Base-by-base conservation (phyloP, 805 yeast genomes). In the Ogataea paraovalis region DNA sequence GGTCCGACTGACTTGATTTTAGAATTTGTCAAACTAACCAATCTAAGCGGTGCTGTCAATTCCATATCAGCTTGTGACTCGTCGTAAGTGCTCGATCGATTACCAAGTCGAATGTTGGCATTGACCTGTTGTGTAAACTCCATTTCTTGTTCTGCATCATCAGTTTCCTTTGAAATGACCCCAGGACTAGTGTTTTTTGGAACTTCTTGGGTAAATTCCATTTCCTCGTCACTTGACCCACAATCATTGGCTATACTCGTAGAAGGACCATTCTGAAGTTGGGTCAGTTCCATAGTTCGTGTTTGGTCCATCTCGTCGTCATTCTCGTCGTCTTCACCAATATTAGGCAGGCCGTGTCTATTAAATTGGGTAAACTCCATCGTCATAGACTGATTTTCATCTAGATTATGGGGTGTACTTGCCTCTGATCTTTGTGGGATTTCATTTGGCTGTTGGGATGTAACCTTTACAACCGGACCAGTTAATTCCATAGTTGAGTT, bases 401-500 rank as follows among this genome's bases (percentile, higher is more conserved):
- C 47, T 41, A 14, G 43, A 25, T 18, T 30, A 43, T 23, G 23
- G 18, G 8, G 23, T 27, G 12, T 13, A 13, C 20, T n/a, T 7
- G 8, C 23, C 34, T 2, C 16, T 25, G 2, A 13, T 13, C 33
- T 20, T 22, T 20, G 37, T 39, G 7, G 18, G 27, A 20, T 16
- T 37, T 20, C n/a, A 6, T n/a, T 14, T 14, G 34, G 9, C 16
- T 30, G 34, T 21, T 19, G 18, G 12, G 21, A n/a, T n/a, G 44
- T 42, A 2, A 32, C 32, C 19, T 49, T 53, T 20, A 41, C 39
- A 20, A 60, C 46, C 42, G 58, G 59, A 22, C 57, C 54, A 2
- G 62, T 57, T 21, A 60, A 20, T 22, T 60, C 62, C 33, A 56
- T 47, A 8, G 54, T 45, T n/a, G 42, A 27, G 23, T 36, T 49